Evolutionary conservation across 805 yeast genomes (phyloP).

Genomic region (Cyberlindnera americana): DNA sequence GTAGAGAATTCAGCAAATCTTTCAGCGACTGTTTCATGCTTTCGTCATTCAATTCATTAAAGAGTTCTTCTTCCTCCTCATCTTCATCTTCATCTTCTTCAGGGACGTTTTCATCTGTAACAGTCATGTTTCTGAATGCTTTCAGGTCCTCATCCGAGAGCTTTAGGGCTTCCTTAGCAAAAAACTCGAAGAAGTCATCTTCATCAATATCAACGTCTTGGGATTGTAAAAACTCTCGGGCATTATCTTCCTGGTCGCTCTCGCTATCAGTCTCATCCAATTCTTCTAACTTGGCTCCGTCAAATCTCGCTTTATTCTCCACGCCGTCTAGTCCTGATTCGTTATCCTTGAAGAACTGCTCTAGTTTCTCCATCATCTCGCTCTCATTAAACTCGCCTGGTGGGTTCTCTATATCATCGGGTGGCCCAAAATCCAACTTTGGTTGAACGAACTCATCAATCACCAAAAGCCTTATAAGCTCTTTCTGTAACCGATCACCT

Average conservation of each 20-base stretch:
- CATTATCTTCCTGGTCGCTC: constrained; percentile 19
- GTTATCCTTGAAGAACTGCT: constrained; percentile 24
- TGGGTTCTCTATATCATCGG: background rate
- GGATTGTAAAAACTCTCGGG: constrained; percentile 27
- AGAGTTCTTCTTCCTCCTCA: constrained; percentile 14
- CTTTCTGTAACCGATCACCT: constrained; percentile 29
- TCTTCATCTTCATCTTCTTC: constrained; percentile 15
- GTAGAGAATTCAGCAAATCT: constrained; percentile 29
- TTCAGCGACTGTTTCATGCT: constrained; percentile 16
- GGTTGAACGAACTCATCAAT: constrained; percentile 16
- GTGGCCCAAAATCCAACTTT: constrained; percentile 14
- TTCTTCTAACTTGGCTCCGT: background rate
- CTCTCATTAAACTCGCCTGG: constrained; percentile 16
- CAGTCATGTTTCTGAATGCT: constrained; percentile 26
- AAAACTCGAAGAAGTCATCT: constrained; percentile 68
- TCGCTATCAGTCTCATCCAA: background rate
- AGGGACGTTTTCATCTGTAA: constrained; percentile 6
- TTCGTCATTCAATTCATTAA: background rate
- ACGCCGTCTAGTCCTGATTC: constrained; percentile 25
- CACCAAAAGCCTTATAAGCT: constrained; percentile 23
- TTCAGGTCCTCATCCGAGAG: constrained; percentile 44
- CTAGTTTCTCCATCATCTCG: constrained; percentile 26
- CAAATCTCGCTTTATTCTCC: constrained; percentile 12
- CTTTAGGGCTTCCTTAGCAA: constrained; percentile 51
- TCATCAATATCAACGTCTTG: constrained; percentile 50